A percentile compares a stretch with the other conserved stretches of the same genome.
Conservation (phyloP, 2,329 filamentous ascomycete genomes). For the Neocucurbitaria cava region DNA sequence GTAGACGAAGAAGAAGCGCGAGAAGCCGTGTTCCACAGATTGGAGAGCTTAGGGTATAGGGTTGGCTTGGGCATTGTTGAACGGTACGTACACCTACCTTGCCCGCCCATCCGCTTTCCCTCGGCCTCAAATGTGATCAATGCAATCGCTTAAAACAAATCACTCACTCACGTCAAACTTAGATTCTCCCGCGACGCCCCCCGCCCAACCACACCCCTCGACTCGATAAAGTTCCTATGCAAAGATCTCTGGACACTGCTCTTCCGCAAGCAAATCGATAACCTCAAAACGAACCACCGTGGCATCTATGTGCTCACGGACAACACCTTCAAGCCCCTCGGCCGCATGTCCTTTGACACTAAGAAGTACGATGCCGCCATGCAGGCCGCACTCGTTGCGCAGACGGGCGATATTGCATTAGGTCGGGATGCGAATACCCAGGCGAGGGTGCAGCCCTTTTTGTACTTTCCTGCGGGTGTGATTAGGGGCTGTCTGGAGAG, state of each 20-base stretch:
- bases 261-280: constrained; percentile 97
- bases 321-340: constrained; percentile 86
- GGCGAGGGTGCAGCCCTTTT: constrained; percentile 63
- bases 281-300: constrained; percentile 96
- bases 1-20: constrained; percentile 81
- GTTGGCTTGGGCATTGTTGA: constrained; percentile 93
- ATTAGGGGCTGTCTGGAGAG: constrained; percentile 92
- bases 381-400: constrained; percentile 38
- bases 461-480: constrained; percentile 94
- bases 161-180: constrained; percentile 3
- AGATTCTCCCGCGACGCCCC: constrained; percentile 85
- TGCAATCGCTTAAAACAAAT: too few species aligned
- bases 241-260: constrained; percentile 97
- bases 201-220: constrained; percentile 88
- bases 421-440: constrained; percentile 60
- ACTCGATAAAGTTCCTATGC: constrained; percentile 98
- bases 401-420: constrained; percentile 38
- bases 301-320: constrained; percentile 97
- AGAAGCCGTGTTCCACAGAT: constrained; percentile 82
- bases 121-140: too few species aligned
- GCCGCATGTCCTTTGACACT: constrained; percentile 82
- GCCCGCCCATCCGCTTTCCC: too few species aligned
- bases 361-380: constrained; percentile 39
- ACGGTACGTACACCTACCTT: constrained; percentile 63
- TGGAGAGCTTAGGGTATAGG: constrained; percentile 86